phyloP scores from a whole-genome alignment of 306 rosid species.

The Cucurbita ficifolia region DNA sequence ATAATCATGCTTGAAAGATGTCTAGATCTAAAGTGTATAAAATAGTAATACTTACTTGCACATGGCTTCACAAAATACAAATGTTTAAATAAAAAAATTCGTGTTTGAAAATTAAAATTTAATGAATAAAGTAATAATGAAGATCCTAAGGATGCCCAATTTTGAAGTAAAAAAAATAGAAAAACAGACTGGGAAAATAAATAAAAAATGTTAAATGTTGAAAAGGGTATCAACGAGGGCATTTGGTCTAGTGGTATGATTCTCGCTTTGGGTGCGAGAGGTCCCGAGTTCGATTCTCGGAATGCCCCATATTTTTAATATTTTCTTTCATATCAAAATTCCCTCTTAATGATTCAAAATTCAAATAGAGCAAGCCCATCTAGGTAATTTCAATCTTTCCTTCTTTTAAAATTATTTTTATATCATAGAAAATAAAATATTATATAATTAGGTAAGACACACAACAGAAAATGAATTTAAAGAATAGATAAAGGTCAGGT shows the following conservation, averaged over 20 bases:
- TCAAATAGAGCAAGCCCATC: no score
- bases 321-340: no score
- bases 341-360: no score
- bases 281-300: conserved; percentile 12
- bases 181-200: no score
- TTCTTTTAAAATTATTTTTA: neutral
- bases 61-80: neutral
- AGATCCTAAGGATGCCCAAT: neutral
- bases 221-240: neutral
- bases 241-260: conserved; percentile 16
- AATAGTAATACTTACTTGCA: neutral
- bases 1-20: neutral
- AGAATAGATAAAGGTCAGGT: no score
- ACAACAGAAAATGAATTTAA: no score
- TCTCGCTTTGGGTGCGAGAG: conserved; percentile 16
- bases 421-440: neutral
- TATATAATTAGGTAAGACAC: neutral
- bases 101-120: neutral
- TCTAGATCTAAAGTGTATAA: neutral
- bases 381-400: no score
- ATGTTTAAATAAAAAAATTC: neutral
- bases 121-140: neutral
- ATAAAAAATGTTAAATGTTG: neutral
- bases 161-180: neutral
- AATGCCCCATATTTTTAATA: neutral